Evolutionary conservation across 441 rosid species (phyloP), one percentile per base, ranked within the genome.

Genomic region (Pelargonium cotyledonis): DNA sequence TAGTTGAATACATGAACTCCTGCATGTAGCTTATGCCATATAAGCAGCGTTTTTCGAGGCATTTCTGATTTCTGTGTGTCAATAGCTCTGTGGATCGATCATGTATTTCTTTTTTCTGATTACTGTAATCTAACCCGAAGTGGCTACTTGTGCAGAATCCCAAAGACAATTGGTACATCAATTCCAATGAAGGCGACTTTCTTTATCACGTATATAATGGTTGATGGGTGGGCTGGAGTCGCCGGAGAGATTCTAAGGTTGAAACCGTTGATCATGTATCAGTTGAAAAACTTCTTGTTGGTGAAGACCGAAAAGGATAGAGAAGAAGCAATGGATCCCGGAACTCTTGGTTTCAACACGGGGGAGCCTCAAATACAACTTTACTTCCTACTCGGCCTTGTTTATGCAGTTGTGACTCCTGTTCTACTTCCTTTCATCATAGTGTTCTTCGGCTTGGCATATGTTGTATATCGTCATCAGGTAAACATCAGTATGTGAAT

Each of bases 151-250:
- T 70, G 76, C 89, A 95, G 98, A 0, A 84, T 90, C 76, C 97
- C 98, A 5, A 74, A 78, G 76, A 95, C 95, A 64, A 76, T 95
- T 29, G 98, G 99, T 10, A 79, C 84, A 57, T 98, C 99, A 1
- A 82, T 95, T 78, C 98, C 99, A 57, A 75, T 82, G 72, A 88
- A 85, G 81, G 99, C 99, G 72, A 91, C 99, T 65, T 91, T 94
- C 82, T 94, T 94, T 77, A 88, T 94, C 68, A 88, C 96, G 65
- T 94, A 89, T 65, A 89, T 94, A 73, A 95, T 91, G 97, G 88
- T 91, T 60, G 99, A 95, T 76, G 99, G 99, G 71, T 95, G 99
- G 99, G 91, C 98, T 69, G 98, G 99, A 69, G 72, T 95, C 66
- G 99, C 99, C 53, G 95, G 72, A 35, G 99, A 95, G 84, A 84